Base-by-base conservation (phyloP, 177 flowering plant species). In the Vitis hybrid region DNA sequence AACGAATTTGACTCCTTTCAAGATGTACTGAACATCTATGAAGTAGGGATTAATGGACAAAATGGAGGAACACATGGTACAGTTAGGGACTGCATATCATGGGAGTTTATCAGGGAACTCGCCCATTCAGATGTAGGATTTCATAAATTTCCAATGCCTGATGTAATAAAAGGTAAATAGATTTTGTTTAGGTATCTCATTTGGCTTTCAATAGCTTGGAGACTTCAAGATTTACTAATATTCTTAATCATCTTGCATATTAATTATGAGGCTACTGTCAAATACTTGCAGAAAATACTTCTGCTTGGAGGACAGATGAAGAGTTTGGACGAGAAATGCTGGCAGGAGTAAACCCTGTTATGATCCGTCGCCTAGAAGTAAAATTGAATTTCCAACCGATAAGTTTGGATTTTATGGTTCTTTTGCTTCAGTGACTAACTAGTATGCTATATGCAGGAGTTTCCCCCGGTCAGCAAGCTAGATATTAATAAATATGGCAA, bases 281-380 rank as follows among this genome's bases (percentile, higher is more conserved):
- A 15, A 19, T 59, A 40, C 54, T 46, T 77, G 68, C 84, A 94
- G 98, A 69, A 74, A 83, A 86, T 67, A 86, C 66, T 69, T 68
- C 86, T 57, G 97, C 98, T 11, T 93, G 99, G 99, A 91, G 97
- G 77, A 85, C 98, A 15, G 98, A 95, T 75, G 96, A 91, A 83
- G 99, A 95, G 73, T 95, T 93, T 70, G 94, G 67, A 8, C 73
- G 97, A 58, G 97, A 95, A 82, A 95, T 89, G 98, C 88, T 95
- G 3, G 98, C 99, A 15, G 99, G 99, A 78, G 78, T 91, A 65
- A 93, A 91, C 74, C 99, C 99, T 35, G 90, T 93, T 50, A 56
- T 74, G 59, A 90, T 95, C 71, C 68, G 90, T 2, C 81, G 84
- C 57, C 92, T 95, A 56, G 66, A 80, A 71, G 99, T 94, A 83